phyloP scores from a whole-genome alignment of 23 red algal species.

The Chondrus crispus region DNA sequence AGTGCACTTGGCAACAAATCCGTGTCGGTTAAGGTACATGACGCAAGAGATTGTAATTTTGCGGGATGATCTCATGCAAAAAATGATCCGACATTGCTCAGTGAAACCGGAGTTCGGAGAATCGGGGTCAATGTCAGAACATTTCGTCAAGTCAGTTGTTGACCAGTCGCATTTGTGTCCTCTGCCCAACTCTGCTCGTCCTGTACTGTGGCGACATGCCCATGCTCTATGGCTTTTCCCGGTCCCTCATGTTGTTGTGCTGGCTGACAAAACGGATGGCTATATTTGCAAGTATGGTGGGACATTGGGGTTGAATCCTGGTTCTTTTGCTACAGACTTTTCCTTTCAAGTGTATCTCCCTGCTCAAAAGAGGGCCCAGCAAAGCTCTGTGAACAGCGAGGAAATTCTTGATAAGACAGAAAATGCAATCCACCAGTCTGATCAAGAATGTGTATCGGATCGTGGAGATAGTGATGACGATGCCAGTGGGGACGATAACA shows the following conservation, averaged over 20 bases:
- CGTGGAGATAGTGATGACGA: too few species aligned
- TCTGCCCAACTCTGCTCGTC: conserved; percentile 45
- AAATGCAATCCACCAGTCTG: too few species aligned
- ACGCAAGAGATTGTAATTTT: conserved; percentile 70
- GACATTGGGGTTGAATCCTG: conserved; percentile 58
- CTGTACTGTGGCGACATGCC: conserved; percentile 77
- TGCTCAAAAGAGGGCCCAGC: conserved; percentile 49
- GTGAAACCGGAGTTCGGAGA: conserved; percentile 42
- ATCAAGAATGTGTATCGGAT: too few species aligned
- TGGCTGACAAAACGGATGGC: conserved; percentile 66
- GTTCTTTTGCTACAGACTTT: conserved; percentile 66
- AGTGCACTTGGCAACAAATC: conserved; percentile 52
- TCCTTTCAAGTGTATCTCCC: conserved; percentile 67
- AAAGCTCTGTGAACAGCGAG: conserved; percentile 44
- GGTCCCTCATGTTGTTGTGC: conserved; percentile 50
- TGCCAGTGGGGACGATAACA: too few species aligned
- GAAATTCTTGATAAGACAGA: too few species aligned
- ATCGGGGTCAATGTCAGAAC: conserved; percentile 40
- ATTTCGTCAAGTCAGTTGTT: conserved; percentile 71
- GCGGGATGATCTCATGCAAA: conserved; percentile 76
- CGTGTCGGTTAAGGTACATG: conserved; percentile 63
- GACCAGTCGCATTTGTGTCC: conserved; percentile 87
- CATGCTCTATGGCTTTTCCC: conserved; percentile 76
- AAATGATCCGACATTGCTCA: conserved; percentile 66
- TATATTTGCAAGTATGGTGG: conserved; percentile 56